phyloP scores from a whole-genome alignment of 2,329 filamentous ascomycete genomes.

The Amesomyces nigricolor region DNA sequence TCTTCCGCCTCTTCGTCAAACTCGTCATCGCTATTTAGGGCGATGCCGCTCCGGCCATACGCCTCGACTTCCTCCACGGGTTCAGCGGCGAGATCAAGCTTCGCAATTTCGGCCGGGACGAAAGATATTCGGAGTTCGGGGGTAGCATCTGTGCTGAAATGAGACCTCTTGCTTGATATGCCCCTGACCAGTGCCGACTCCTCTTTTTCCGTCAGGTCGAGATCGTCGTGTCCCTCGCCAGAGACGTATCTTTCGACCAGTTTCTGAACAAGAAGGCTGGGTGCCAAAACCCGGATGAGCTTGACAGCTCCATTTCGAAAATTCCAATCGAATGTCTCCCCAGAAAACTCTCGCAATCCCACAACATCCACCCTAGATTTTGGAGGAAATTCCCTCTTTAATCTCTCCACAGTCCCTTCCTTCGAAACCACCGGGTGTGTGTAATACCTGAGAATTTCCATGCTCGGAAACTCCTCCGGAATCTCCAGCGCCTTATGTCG shows the following conservation, averaged over 20 bases:
- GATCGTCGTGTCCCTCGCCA: slow-evolving; percentile 24
- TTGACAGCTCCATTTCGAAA: slow-evolving; percentile 74
- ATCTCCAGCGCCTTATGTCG: slow-evolving; percentile 70
- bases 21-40: slow-evolving; percentile 63
- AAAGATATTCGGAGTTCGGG: slow-evolving; percentile 76
- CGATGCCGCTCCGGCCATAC: slow-evolving; percentile 49
- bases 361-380: slow-evolving; percentile 57
- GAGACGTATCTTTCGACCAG: slow-evolving; percentile 35
- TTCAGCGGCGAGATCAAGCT: slow-evolving; percentile 69
- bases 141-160: slow-evolving; percentile 68
- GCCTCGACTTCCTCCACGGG: slow-evolving; percentile 51
- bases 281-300: slow-evolving; percentile 73
- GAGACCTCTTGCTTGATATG: slow-evolving; percentile 62
- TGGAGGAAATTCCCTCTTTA: slow-evolving; percentile 54
- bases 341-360: slow-evolving; percentile 66
- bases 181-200: slow-evolving; percentile 54
- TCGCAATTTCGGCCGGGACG: slow-evolving; percentile 68
- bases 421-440: slow-evolving; percentile 78
- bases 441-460: slow-evolving; percentile 77
- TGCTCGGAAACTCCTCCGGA: slow-evolving; percentile 74
- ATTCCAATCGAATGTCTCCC: slow-evolving; percentile 81
- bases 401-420: slow-evolving; percentile 46
- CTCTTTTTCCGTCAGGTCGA: slow-evolving; percentile 36
- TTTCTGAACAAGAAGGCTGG: slow-evolving; percentile 63
- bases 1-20: slow-evolving; percentile 37